Evolutionary conservation across 768 basidiomycete genomes (phyloP).

Genomic region (Fomitopsis serialis): DNA sequence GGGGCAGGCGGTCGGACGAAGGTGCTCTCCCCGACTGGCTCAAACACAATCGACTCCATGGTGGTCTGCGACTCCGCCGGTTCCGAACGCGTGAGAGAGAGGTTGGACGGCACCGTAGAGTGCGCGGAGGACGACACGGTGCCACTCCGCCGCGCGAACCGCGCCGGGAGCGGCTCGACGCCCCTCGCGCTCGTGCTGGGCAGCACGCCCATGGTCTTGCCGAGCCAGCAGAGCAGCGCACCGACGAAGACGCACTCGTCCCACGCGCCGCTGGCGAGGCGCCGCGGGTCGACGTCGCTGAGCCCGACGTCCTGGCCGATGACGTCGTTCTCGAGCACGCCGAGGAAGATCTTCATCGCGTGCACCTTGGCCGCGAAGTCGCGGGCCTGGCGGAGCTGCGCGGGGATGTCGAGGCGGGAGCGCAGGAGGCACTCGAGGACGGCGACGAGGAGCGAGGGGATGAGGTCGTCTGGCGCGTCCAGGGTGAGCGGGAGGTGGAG

Average conservation of each 20-base stretch:
- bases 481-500: conserved; percentile 28
- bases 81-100: conserved; percentile 22
- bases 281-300: conserved; percentile 57
- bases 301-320: conserved; percentile 57
- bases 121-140: conserved; percentile 22
- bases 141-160: neutral
- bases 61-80: conserved; percentile 31
- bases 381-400: conserved; percentile 31
- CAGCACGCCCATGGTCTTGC: conserved; percentile 36
- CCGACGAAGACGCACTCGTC: conserved; percentile 65
- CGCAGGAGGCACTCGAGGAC: conserved; percentile 60
- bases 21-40: conserved; percentile 6
- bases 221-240: conserved; percentile 68
- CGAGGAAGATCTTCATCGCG: conserved; percentile 71
- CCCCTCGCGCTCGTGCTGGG: conserved; percentile 2
- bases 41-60: conserved; percentile 19
- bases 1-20: conserved; percentile 1
- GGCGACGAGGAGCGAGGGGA: conserved; percentile 65
- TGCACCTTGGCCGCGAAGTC: conserved; percentile 41
- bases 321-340: conserved; percentile 64
- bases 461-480: conserved; percentile 46
- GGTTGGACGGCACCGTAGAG: conserved; percentile 30
- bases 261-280: conserved; percentile 58
- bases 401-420: conserved; percentile 44
- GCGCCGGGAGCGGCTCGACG: neutral